Evolutionary conservation across 257 asterid genomes (phyloP).

Genomic region (Nicotiana tabacum): DNA sequence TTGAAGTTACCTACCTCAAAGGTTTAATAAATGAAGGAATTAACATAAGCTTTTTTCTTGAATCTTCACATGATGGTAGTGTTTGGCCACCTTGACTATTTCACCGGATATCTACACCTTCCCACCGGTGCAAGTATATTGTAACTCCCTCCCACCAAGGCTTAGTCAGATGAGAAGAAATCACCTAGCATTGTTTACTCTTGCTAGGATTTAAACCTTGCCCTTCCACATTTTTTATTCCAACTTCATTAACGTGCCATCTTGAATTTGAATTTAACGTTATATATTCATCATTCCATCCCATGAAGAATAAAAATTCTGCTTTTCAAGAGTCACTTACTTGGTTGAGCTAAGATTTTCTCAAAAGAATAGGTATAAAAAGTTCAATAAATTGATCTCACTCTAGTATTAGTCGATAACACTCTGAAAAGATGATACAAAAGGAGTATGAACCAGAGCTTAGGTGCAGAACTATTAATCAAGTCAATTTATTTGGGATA

Average conservation of each 20-base stretch:
- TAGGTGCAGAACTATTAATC: too few relatives aligned
- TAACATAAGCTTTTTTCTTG: background rate
- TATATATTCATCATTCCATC: too few relatives aligned
- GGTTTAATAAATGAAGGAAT: background rate
- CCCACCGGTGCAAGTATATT: background rate
- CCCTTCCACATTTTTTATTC: background rate
- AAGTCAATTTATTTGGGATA: too few relatives aligned
- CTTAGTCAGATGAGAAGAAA: background rate
- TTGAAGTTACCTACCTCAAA: background rate
- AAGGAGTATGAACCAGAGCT: too few relatives aligned
- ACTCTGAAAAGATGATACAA: too few relatives aligned
- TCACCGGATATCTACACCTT: background rate
- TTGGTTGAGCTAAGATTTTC: background rate
- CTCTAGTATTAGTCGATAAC: too few relatives aligned
- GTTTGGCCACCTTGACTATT: background rate
- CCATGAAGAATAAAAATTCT: too few relatives aligned
- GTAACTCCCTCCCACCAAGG: background rate
- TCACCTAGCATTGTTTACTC: background rate
- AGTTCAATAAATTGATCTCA: too few relatives aligned
- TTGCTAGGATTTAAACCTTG: background rate
- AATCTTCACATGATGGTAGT: background rate
- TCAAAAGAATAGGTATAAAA: background rate
- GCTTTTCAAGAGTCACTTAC: background rate
- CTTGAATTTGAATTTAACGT: background rate
- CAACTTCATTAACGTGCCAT: background rate